Base-by-base conservation (phyloP, 139 green algal species). In the Parachlorella kessleri region DNA sequence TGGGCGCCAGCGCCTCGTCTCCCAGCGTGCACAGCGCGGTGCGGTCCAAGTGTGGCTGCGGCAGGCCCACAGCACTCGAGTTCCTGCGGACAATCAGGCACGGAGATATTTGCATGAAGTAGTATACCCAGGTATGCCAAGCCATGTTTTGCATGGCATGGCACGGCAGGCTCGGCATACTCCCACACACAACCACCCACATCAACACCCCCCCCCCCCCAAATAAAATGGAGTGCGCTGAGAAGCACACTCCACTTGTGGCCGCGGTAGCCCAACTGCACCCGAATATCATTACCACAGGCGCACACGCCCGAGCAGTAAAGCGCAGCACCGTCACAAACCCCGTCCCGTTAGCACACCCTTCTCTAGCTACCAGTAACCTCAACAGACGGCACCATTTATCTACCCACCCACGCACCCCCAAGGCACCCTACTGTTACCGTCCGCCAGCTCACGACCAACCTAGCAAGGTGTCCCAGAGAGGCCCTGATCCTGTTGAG, bases 41-140 rank as follows among this genome's bases (percentile, higher is more conserved):
- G 66, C 95, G 85, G 69, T 98, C 87, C 66, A 98, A 77, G 87
- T 98, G 95, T 2, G 95, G 95, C 90, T 98, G 95, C 6, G 78
- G 79, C 64, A 97, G 81, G 38, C 88, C 91, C 77, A 91, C 86
- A 3, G 84, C 92, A 23, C 86, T 95, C 84, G 83, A 91, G 84
- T 92, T 94, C 67, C 65, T 10, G 70, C 71, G 33, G 75, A 38
- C 4, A 78, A 54, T 28, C 41, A 48, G 36, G 73, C 24, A 41
- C 69, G 42, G 36, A 83, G 66, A 24, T 30, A 9, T 39, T 78
- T 94, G 9, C 90, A 70, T 91, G 80, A 3, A n/a, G n/a, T n/a
- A n/a, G n/a, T n/a, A n/a, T n/a, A n/a, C n/a, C n/a, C n/a, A n/a
- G n/a, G n/a, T n/a, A n/a, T n/a, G n/a, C n/a, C n/a, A n/a, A n/a